These are phyloP conservation scores for Kuraishia piskuri DNA, from an alignment of 805 yeast genomes.

Conservation along the genomic window DNA sequence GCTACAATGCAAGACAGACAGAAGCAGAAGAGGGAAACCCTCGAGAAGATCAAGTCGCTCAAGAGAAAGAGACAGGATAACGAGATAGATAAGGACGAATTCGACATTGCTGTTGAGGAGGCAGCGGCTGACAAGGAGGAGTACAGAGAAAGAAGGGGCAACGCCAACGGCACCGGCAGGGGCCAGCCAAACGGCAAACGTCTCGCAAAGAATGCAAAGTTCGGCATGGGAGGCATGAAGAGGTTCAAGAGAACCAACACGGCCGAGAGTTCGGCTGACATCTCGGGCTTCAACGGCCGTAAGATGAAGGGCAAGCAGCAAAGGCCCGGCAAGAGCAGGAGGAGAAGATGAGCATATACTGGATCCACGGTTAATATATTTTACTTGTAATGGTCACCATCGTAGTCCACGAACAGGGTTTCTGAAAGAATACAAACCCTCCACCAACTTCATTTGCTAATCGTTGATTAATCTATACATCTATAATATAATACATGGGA, in stretches of 20 bases:
- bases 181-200: constrained; percentile 56
- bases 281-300: constrained; percentile 45
- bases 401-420: too few relatives aligned
- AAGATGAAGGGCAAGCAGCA: constrained; percentile 36
- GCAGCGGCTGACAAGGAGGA: constrained; percentile 58
- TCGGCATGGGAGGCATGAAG: constrained; percentile 74
- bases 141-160: constrained; percentile 21
- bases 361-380: too few relatives aligned
- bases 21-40: constrained; percentile 82
- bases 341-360: constrained; percentile 19
- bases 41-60: constrained; percentile 84
- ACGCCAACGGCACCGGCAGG: constrained; percentile 38
- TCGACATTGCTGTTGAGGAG: constrained; percentile 89
- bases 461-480: too few relatives aligned
- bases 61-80: constrained; percentile 79
- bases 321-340: constrained; percentile 51
- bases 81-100: constrained; percentile 66
- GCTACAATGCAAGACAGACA: constrained; percentile 91
- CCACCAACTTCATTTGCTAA: too few relatives aligned
- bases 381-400: too few relatives aligned
- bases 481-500: too few relatives aligned
- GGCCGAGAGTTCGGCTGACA: constrained; percentile 61
- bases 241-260: constrained; percentile 67
- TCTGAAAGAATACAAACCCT: too few relatives aligned
- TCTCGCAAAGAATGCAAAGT: constrained; percentile 62